A percentile compares a stretch with the other conserved stretches of the same genome.
Conservation (phyloP, 495 filamentous ascomycete species). For the Hypoxylon subgilvum region DNA sequence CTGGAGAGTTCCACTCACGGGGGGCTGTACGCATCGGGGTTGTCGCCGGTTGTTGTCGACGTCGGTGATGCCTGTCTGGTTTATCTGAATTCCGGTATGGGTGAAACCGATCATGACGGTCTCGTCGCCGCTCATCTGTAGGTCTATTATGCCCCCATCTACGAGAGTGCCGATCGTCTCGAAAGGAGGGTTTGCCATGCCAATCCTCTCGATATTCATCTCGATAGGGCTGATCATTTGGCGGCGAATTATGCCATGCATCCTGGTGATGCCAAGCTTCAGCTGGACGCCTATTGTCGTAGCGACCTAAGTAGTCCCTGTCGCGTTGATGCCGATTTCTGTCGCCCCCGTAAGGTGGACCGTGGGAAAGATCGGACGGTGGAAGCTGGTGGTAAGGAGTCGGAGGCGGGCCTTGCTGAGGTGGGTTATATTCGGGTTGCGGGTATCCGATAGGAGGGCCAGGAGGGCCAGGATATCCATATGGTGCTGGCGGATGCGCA, state of each 20-base stretch:
- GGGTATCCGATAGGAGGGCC: constrained; percentile 40
- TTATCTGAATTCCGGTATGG: constrained; percentile 35
- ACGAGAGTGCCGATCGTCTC: constrained; percentile 25
- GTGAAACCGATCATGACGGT: constrained; percentile 29
- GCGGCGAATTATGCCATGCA: constrained; percentile 16
- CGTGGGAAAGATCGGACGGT: constrained; percentile 16
- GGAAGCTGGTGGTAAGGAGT: constrained; percentile 23
- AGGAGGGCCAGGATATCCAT: constrained; percentile 38
- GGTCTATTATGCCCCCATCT: constrained; percentile 20
- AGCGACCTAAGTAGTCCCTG: constrained; percentile 26
- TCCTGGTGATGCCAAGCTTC: constrained; percentile 27
- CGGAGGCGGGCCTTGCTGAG: constrained; percentile 24
- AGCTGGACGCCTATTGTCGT: constrained; percentile 24
- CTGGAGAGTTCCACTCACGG: constrained; percentile 7
- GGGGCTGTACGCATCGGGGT: constrained; percentile 8
- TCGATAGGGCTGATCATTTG: constrained; percentile 11
- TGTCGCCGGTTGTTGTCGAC: constrained; percentile 12
- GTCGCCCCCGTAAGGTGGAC: constrained; percentile 26
- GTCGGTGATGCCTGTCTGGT: constrained; percentile 20
- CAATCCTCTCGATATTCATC: constrained; percentile 25
- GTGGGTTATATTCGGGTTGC: constrained; percentile 37
- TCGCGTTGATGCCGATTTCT: constrained; percentile 21
- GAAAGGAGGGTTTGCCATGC: constrained; percentile 19
- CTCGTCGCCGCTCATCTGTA: constrained; percentile 28
- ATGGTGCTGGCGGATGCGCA: constrained; percentile 25